Evolutionary conservation across 768 basidiomycete species (phyloP).

Genomic region (Amyloporia xantha): DNA sequence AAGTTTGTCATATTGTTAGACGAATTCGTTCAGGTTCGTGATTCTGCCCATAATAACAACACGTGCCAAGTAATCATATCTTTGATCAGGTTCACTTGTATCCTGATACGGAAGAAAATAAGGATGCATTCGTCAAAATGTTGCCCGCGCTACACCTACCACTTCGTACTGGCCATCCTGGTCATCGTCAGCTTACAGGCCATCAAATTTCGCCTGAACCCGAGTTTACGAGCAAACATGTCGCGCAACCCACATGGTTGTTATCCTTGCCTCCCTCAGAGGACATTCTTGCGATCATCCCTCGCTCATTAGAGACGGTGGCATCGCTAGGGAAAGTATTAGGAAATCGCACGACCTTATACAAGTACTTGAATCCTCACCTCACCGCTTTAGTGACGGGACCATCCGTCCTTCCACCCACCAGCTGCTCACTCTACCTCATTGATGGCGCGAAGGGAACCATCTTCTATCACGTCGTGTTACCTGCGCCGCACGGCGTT

Average conservation of each 20-base stretch:
- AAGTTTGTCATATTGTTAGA: slow-evolving; percentile 65
- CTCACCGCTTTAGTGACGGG: slow-evolving; percentile 61
- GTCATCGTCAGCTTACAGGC: slow-evolving; percentile 45
- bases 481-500: slow-evolving; percentile 37
- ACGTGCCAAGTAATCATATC: background rate
- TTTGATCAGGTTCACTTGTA: slow-evolving; percentile 52
- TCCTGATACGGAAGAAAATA: slow-evolving; percentile 47
- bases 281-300: slow-evolving; percentile 45
- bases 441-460: slow-evolving; percentile 78
- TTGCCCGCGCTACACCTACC: slow-evolving; percentile 49
- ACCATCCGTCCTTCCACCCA: slow-evolving; percentile 16
- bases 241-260: slow-evolving; percentile 63
- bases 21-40: slow-evolving; percentile 66
- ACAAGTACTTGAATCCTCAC: slow-evolving; percentile 91
- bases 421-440: slow-evolving; percentile 60
- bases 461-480: slow-evolving; percentile 56
- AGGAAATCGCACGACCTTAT: slow-evolving; percentile 82
- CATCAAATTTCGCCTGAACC: slow-evolving; percentile 43
- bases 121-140: slow-evolving; percentile 36
- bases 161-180: slow-evolving; percentile 38
- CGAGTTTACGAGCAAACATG: slow-evolving; percentile 37
- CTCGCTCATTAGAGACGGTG: slow-evolving; percentile 42
- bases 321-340: slow-evolving; percentile 81
- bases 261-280: slow-evolving; percentile 51
- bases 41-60: too few species aligned